These are phyloP conservation scores for Calonectria multiphialidica DNA, from an alignment of 2,329 filamentous ascomycete species.

Conservation along the genomic window DNA sequence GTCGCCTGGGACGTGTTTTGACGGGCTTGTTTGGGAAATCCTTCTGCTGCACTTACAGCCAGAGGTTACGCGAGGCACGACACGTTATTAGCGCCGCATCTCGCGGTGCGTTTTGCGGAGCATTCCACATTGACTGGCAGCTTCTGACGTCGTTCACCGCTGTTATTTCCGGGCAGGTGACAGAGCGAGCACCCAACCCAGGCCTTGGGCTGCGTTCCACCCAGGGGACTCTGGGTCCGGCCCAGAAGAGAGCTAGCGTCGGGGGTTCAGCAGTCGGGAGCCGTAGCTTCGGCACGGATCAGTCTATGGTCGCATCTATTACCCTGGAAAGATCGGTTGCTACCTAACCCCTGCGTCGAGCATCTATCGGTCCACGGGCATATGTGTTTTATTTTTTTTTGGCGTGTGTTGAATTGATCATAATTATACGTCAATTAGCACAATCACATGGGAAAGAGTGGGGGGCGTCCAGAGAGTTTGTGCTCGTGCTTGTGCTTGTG, in stretches of 20 bases:
- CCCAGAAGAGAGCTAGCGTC: background rate
- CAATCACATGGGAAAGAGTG: background rate
- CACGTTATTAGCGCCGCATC: conserved; percentile 1
- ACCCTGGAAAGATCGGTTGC: conserved; percentile 1
- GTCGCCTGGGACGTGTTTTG: no score
- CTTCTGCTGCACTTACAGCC: background rate
- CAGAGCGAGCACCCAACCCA: background rate
- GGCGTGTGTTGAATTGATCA: background rate
- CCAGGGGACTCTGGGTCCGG: no score
- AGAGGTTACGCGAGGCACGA: conserved; percentile 7
- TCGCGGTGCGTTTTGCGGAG: background rate
- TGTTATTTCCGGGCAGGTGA: conserved; percentile 8
- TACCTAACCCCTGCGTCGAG: conserved; percentile 7
- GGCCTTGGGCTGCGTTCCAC: background rate
- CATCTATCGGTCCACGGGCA: background rate
- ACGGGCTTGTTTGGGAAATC: background rate
- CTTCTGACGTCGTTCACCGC: conserved; percentile 11
- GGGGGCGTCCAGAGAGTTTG: background rate
- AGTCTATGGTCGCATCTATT: conserved; percentile 1
- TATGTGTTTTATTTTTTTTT: no score
- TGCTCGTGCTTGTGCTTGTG: background rate
- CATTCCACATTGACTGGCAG: conserved; percentile 11
- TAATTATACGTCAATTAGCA: conserved; percentile 3
- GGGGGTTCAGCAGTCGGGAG: background rate
- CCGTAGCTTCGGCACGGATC: background rate